Conservation (phyloP, 108 stramenopile species). For the Cyclotella choctawhatcheeana region DNA sequence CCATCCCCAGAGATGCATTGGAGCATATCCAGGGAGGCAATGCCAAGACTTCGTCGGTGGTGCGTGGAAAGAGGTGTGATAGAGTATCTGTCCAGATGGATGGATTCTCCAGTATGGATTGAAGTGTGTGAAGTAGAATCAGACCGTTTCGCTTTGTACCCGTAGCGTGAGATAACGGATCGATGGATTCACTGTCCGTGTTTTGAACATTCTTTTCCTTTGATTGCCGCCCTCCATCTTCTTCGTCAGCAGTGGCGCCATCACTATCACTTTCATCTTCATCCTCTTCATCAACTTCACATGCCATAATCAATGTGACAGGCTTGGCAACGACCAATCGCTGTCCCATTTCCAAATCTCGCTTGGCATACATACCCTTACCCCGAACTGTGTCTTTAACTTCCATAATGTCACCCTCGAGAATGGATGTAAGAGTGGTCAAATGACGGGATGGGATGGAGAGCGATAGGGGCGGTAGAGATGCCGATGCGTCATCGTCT, state of each 20-base stretch:
- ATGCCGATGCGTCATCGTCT: conserved; percentile 30
- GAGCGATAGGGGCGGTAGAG: conserved; percentile 40
- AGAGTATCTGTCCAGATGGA: conserved; percentile 61
- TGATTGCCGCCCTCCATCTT: not conserved
- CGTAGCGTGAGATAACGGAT: conserved; percentile 31
- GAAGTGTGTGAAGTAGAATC: conserved; percentile 55
- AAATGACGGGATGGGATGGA: conserved; percentile 15
- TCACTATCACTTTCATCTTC: conserved; percentile 21
- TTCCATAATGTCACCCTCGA: not conserved
- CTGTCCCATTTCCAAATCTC: conserved; percentile 54
- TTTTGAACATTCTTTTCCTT: conserved; percentile 17
- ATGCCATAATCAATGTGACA: conserved; percentile 63
- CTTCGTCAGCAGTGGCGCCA: not conserved
- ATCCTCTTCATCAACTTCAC: conserved; percentile 40
- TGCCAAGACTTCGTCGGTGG: conserved; percentile 40
- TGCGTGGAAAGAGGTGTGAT: conserved; percentile 64
- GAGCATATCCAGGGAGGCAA: conserved; percentile 61
- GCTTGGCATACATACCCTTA: conserved; percentile 62
- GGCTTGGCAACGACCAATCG: conserved; percentile 62
- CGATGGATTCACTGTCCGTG: conserved; percentile 16
- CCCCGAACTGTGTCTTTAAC: conserved; percentile 59
- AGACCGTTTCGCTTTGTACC: conserved; percentile 63
- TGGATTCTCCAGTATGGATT: conserved; percentile 53
- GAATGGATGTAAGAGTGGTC: conserved; percentile 27
- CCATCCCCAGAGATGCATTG: conserved; percentile 20